Percentiles rank a stretch among this genome's conserved stretches.
These are phyloP conservation scores for Vitis hybrid DNA, from an alignment of 177 flowering plant genomes.

Conservation along the genomic window DNA sequence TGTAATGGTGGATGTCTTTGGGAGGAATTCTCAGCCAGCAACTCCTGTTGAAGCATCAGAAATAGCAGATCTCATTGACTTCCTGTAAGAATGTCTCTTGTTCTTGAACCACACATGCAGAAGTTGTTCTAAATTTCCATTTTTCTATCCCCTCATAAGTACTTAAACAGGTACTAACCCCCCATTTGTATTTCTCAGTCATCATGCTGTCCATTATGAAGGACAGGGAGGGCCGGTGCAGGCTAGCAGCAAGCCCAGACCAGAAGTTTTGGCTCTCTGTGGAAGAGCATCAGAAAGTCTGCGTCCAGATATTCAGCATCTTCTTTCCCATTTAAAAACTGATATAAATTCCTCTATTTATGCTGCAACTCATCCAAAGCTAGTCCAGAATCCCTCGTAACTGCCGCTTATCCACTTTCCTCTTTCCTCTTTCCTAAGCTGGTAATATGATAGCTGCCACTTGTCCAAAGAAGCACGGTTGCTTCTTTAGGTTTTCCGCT, in stretches of 20 bases:
- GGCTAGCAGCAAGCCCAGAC: constrained; percentile 75
- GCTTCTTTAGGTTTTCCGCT: too few relatives aligned
- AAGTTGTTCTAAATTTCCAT: not conserved
- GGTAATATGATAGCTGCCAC: too few relatives aligned
- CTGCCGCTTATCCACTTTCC: not conserved
- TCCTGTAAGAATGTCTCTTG: constrained; percentile 61
- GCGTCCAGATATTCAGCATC: constrained; percentile 86
- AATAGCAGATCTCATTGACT: constrained; percentile 85
- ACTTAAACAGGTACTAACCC: not conserved
- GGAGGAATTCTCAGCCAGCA: constrained; percentile 66
- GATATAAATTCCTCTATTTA: constrained; percentile 79
- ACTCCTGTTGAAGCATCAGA: constrained; percentile 76
- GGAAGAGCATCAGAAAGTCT: constrained; percentile 67
- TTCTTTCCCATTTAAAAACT: constrained; percentile 78
- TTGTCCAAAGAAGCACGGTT: too few relatives aligned
- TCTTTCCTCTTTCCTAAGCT: not conserved
- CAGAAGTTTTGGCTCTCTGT: constrained; percentile 66
- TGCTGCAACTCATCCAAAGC: constrained; percentile 85
- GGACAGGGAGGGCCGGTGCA: constrained; percentile 98
- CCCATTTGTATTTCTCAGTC: constrained; percentile 45
- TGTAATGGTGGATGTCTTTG: constrained; percentile 83
- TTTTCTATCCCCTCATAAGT: not conserved
- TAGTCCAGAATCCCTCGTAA: constrained; percentile 51
- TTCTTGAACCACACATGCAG: not conserved
- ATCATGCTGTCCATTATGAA: constrained; percentile 89